Conservation (phyloP, 306 rosid species). For the Trichosanthes truncata region DNA sequence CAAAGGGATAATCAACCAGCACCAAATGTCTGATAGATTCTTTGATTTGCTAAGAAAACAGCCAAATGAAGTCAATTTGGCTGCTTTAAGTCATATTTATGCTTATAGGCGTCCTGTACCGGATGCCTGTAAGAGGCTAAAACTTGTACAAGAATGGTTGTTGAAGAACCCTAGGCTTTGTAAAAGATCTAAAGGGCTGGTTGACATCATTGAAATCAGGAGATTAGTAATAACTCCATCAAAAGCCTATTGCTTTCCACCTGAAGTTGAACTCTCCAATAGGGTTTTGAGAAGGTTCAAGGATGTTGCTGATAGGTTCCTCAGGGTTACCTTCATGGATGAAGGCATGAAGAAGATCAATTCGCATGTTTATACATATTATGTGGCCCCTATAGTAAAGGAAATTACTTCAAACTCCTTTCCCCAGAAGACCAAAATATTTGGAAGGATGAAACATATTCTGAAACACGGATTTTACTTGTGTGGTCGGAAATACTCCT, state of each 20-base stretch:
- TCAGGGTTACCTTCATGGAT: conserved; percentile 86
- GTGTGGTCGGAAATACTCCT: conserved; percentile 58
- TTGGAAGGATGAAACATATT: conserved; percentile 43
- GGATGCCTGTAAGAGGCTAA: conserved; percentile 49
- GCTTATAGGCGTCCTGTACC: conserved; percentile 47
- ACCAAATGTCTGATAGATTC: conserved; percentile 42
- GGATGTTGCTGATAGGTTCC: conserved; percentile 60
- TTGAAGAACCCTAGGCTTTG: conserved; percentile 51
- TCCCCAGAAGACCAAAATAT: conserved; percentile 49
- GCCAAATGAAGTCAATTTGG: conserved; percentile 50
- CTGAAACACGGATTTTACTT: conserved; percentile 48
- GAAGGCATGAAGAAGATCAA: conserved; percentile 78
- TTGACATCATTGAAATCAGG: conserved; percentile 61
- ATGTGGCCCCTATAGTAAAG: conserved; percentile 68
- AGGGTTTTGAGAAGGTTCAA: conserved; percentile 64
- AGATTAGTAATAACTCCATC: conserved; percentile 80
- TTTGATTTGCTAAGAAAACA: conserved; percentile 51
- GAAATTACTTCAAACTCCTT: conserved; percentile 44
- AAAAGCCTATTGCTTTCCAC: conserved; percentile 68
- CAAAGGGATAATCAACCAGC: conserved; percentile 56
- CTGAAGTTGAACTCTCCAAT: conserved; percentile 75
- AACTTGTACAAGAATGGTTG: conserved; percentile 63
- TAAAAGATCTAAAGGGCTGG: conserved; percentile 39
- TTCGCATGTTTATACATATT: conserved; percentile 38
- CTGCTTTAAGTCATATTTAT: conserved; percentile 66